Evolutionary conservation across 2,329 filamentous ascomycete species (phyloP).

Genomic region (Penicillium italicum): DNA sequence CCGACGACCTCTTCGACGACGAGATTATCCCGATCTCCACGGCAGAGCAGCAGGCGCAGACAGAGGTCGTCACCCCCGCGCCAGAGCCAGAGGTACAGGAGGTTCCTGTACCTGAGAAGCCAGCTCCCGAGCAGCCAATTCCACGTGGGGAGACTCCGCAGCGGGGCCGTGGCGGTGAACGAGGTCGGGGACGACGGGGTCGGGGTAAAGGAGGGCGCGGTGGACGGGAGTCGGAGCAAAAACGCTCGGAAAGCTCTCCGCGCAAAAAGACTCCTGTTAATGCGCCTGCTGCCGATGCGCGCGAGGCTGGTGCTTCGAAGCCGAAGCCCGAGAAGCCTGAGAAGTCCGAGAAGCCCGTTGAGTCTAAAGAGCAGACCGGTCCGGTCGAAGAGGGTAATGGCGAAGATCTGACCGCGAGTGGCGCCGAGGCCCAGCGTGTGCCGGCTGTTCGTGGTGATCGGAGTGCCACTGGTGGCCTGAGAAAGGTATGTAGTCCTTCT

Average conservation of each 20-base stretch:
- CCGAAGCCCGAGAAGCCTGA: slow-evolving; percentile 19
- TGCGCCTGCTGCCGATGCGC: slow-evolving; percentile 8
- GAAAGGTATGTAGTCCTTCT: slow-evolving; percentile 37
- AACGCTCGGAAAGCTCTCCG: slow-evolving; percentile 17
- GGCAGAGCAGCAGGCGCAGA: slow-evolving; percentile 30
- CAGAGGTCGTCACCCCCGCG: slow-evolving; percentile 16
- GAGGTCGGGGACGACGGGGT: slow-evolving; percentile 29
- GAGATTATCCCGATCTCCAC: slow-evolving; percentile 47
- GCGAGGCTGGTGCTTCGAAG: slow-evolving; percentile 17
- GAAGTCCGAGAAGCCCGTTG: slow-evolving; percentile 3
- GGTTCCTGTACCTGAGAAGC: slow-evolving; percentile 14
- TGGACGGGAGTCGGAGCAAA: slow-evolving; percentile 18
- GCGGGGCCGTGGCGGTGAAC: slow-evolving; percentile 30
- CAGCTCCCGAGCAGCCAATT: slow-evolving; percentile 15
- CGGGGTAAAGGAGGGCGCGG: slow-evolving; percentile 26
- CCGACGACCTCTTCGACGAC: slow-evolving; percentile 51
- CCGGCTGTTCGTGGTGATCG: slow-evolving; percentile 54
- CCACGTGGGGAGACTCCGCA: slow-evolving; percentile 25
- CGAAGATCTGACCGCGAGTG: slow-evolving; percentile 11
- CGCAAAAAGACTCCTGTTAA: slow-evolving; percentile 19
- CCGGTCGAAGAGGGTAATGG: slow-evolving; percentile 12
- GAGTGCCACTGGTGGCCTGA: slow-evolving; percentile 52
- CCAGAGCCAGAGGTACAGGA: slow-evolving; percentile 12
- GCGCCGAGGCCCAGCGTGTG: slow-evolving; percentile 29
- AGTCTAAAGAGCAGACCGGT: slow-evolving; percentile 12